Base-by-base conservation (phyloP, 768 basidiomycete species). In the Amanita thiersii region DNA sequence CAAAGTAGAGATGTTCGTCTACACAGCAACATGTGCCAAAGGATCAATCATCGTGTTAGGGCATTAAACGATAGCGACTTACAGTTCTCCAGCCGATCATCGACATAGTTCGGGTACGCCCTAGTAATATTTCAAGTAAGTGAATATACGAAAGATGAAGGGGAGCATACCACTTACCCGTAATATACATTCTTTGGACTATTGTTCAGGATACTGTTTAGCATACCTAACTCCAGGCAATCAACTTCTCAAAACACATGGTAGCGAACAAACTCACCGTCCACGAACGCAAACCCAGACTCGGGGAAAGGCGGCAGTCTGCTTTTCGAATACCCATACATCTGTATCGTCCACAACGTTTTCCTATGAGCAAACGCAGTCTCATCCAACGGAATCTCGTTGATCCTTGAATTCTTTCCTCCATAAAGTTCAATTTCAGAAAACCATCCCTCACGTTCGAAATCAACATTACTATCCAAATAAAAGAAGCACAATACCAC, bases 1-100 rank as follows among this genome's bases (percentile, higher is more conserved):
- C 62, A 40, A 64, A 69, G 40, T 69, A 69, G 1, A 54, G 50
- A 3, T 46, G 39, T 53, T 65, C 59, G 58, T 61, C 66, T 64
- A 17, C 5, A n/a, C n/a, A n/a, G n/a, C n/a, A n/a, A n/a, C n/a
- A n/a, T n/a, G n/a, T 17, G n/a, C 28, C 9, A 7, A 8, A 24
- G 12, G 3, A 4, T 12, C 10, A n/a, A 19, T 26, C n/a, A 7
- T 21, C 3, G 25, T 20, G 30, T 33, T 17, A 29, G 37, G 18
- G 39, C 39, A 36, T 35, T 1, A 41, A 35, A 18, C 18, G 20
- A 24, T 2, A 19, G n/a, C 9, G 28, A 37, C 33, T 36, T 12
- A 35, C 36, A 28, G 14, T 40, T 25, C 25, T 36, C 23, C 36
- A 17, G 32, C 19, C 36, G 25, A 42, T 18, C n/a, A 11, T 2